Evolutionary conservation across 768 basidiomycete genomes (phyloP), one percentile per base, ranked within the genome.

Genomic region (Cystobasidium ongulense): DNA sequence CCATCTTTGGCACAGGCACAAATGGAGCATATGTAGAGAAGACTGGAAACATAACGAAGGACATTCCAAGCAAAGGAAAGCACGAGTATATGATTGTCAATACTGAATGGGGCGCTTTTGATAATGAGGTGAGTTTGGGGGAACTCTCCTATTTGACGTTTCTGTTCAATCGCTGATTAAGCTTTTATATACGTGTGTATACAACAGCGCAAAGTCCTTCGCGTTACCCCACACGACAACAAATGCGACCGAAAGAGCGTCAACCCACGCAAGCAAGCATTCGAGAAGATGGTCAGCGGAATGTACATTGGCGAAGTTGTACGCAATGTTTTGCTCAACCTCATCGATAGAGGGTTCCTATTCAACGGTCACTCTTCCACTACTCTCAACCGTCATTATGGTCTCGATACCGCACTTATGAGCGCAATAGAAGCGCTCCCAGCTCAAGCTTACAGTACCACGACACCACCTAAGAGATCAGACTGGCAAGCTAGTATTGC

Each of bases 281-380:
- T 92, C 80, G 96, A 99, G 82, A 99, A 98, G 84, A 92, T 96
- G 83, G 90, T 99, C 77, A 96, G 92, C 0, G 96, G 96, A 72
- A 97, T 99, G 95, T 99, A 99, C 81, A 87, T 98, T 46, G 96
- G 96, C 72, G 96, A 99, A 82, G 86, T 98, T 75, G 86, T 89
- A 29, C 89, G 96, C 43, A 90, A 90, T 79, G 83, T 95, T 77
- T 84, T 97, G 65, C 84, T 92, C 35, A 86, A 91, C 62, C 83
- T 97, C 76, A 76, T 80, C 75, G 83, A 84, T 77, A 76, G 78
- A 41, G 80, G 81, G 39, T 73, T 83, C 29, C 84, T 98, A 29
- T 96, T 99, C 82, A 82, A 84, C 64, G 96, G 96, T 8, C 87
- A 87, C 76, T 88, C 88, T 5, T 89, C 91, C 2, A 74, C 82